Evolutionary conservation across 306 rosid genomes (phyloP).

Genomic region (Citrullus colocynthis): DNA sequence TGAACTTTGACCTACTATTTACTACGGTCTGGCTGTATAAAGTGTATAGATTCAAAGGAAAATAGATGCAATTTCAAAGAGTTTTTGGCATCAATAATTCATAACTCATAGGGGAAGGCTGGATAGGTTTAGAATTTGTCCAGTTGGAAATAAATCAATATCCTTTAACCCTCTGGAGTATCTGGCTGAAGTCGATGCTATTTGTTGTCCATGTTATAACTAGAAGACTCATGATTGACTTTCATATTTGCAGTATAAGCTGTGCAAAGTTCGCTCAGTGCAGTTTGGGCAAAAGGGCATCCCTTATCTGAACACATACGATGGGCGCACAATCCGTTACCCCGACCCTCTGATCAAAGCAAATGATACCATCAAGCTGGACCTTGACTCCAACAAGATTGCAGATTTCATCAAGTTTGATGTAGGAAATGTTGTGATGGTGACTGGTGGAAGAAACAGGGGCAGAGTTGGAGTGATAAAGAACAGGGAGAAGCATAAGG

Average conservation of each 20-base stretch:
- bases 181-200: background rate
- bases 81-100: too few species aligned
- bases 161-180: background rate
- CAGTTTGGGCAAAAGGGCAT: conserved; percentile 76
- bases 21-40: too few species aligned
- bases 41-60: too few species aligned
- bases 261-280: conserved; percentile 69
- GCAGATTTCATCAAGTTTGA: conserved; percentile 66
- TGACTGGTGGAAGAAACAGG: conserved; percentile 65
- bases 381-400: conserved; percentile 54
- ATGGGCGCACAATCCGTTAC: conserved; percentile 78
- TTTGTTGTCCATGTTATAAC: background rate
- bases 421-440: conserved; percentile 75
- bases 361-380: conserved; percentile 65
- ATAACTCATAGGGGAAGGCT: too few species aligned
- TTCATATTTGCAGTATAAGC: conserved; percentile 42
- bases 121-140: background rate
- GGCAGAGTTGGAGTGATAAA: conserved; percentile 81
- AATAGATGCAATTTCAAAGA: too few species aligned
- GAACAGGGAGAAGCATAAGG: conserved; percentile 77
- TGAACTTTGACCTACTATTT: too few species aligned
- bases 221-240: background rate
- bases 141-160: background rate
- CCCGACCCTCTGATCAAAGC: conserved; percentile 70
- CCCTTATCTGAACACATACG: conserved; percentile 65